Evolutionary conservation across 108 stramenopile genomes (phyloP).

Genomic region (Skeletonema potamos): DNA sequence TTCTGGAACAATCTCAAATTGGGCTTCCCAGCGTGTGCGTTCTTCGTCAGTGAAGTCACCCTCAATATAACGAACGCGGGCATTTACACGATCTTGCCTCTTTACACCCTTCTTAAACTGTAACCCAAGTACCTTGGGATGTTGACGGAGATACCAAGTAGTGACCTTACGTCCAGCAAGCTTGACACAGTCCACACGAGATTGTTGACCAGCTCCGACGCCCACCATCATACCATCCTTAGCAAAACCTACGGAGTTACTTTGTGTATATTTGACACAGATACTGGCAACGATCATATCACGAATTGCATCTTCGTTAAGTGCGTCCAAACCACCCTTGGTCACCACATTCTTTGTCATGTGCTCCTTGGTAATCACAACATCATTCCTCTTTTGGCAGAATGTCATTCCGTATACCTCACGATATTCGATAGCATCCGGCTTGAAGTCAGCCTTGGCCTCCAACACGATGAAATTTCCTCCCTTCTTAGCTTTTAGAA

Average conservation of each 20-base stretch:
- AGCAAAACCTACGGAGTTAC: slow-evolving; percentile 96
- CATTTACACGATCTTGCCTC: slow-evolving; percentile 98
- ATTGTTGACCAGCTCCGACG: slow-evolving; percentile 99
- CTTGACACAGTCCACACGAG: slow-evolving; percentile 99
- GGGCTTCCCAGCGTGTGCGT: slow-evolving; percentile 82
- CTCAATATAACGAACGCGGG: slow-evolving; percentile 98
- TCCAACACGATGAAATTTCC: slow-evolving; percentile 97
- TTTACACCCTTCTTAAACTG: slow-evolving; percentile 94
- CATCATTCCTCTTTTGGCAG: slow-evolving; percentile 94
- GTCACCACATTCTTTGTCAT: slow-evolving; percentile 64
- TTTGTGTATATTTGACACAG: slow-evolving; percentile 99
- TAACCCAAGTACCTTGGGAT: slow-evolving; percentile 94
- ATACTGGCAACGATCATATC: slow-evolving; percentile 97
- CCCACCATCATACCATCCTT: slow-evolving; percentile 99
- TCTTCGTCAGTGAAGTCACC: slow-evolving; percentile 96
- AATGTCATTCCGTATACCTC: slow-evolving; percentile 98
- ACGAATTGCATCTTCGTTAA: slow-evolving; percentile 90
- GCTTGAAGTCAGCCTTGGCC: slow-evolving; percentile 80
- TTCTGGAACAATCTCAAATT: slow-evolving; percentile 85
- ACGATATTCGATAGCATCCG: slow-evolving; percentile 93
- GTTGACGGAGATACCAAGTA: slow-evolving; percentile 97
- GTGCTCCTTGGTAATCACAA: slow-evolving; percentile 76
- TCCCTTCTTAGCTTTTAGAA: slow-evolving; percentile 95
- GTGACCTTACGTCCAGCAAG: slow-evolving; percentile 96
- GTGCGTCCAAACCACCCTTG: slow-evolving; percentile 56